Conservation (phyloP, 768 basidiomycete species). For the Mycena metata region DNA sequence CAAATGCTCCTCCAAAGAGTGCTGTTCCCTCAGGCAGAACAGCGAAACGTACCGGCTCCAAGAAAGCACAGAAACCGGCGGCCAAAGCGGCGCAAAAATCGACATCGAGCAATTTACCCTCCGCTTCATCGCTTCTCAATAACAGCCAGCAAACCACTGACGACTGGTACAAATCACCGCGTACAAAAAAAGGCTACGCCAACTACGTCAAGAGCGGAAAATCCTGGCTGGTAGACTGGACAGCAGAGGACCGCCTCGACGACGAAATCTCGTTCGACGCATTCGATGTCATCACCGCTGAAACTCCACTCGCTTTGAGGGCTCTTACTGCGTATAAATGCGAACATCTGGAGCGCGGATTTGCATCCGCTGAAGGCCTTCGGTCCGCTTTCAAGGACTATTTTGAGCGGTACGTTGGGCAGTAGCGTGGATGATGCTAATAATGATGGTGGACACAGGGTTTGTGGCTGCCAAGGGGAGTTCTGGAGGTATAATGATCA, state of each 20-base stretch:
- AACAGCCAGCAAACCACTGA: conserved; percentile 37
- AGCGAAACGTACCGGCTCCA: too few relatives aligned
- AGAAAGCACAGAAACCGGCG: too few relatives aligned
- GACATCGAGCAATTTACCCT: too few relatives aligned
- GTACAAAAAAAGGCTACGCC: conserved; percentile 37
- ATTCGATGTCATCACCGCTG: conserved; percentile 35
- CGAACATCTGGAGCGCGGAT: conserved; percentile 35
- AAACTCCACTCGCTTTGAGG: conserved; percentile 35
- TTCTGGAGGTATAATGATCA: conserved; percentile 36
- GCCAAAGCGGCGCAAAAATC: too few relatives aligned
- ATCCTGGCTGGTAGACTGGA: conserved; percentile 27
- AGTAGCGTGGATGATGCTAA: neutral
- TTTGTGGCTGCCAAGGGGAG: conserved; percentile 37
- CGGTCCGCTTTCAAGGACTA: conserved; percentile 39
- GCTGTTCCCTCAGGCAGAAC: too few relatives aligned
- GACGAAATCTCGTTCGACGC: conserved; percentile 11
- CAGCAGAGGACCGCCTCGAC: neutral
- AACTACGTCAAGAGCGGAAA: conserved; percentile 40
- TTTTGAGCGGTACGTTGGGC: conserved; percentile 32
- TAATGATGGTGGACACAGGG: conserved; percentile 2
- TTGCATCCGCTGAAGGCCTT: conserved; percentile 38
- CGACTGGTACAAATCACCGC: conserved; percentile 37
- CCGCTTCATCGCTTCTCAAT: neutral
- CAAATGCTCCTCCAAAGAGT: too few relatives aligned
- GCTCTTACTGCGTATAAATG: conserved; percentile 40